phyloP scores from a whole-genome alignment of 257 asterid genomes.

The Coffea canephora region DNA sequence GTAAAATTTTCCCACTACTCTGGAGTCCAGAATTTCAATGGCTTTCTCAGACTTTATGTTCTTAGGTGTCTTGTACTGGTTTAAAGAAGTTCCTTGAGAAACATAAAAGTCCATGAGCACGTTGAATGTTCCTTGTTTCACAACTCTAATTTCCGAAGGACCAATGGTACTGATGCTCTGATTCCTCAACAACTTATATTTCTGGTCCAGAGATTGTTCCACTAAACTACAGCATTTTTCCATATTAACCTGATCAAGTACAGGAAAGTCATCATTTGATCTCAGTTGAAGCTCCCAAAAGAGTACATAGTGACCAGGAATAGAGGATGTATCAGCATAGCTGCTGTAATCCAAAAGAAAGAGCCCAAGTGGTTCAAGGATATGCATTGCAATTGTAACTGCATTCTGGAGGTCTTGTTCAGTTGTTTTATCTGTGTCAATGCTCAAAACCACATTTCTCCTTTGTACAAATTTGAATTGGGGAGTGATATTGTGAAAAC shows the following conservation, averaged over 20 bases:
- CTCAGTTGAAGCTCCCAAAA: constrained; percentile 16
- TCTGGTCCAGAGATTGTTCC: constrained; percentile 11
- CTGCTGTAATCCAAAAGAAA: constrained; percentile 8
- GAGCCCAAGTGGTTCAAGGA: constrained; percentile 11
- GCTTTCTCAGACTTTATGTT: constrained; percentile 9
- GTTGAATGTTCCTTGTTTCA: constrained; percentile 14
- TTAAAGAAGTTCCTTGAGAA: constrained; percentile 10
- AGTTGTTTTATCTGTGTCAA: constrained; percentile 3
- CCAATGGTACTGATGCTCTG: neutral
- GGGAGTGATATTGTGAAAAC: constrained; percentile 13
- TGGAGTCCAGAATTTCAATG: constrained; percentile 3
- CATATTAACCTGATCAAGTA: neutral
- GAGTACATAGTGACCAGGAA: constrained; percentile 21
- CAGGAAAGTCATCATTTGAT: neutral
- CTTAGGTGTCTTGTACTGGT: constrained; percentile 13
- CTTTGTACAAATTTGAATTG: constrained; percentile 6
- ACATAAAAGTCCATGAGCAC: constrained; percentile 9
- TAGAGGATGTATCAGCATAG: neutral
- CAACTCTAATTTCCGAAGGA: constrained; percentile 22
- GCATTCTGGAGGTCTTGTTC: constrained; percentile 16
- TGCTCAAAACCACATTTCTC: constrained; percentile 9
- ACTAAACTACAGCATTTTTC: constrained; percentile 2
- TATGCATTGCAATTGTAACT: neutral
- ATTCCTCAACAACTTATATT: neutral
- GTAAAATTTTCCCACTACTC: neutral